Percentiles rank a stretch among this genome's conserved stretches.
phyloP scores from a whole-genome alignment of 2,329 filamentous ascomycete species.

The Pseudofabraea citricarpa region DNA sequence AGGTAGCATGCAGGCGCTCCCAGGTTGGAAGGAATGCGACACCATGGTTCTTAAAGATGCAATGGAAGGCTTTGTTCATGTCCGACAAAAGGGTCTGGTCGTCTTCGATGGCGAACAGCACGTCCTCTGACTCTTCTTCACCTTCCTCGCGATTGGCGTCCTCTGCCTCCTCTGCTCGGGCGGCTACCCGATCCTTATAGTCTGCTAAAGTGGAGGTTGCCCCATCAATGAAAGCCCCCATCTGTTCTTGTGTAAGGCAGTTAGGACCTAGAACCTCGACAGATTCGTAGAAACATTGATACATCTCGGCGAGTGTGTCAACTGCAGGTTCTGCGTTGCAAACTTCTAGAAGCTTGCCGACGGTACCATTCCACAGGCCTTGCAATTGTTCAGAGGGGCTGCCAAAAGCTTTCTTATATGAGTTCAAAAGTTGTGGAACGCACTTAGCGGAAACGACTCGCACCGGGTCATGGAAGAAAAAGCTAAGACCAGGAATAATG shows the following conservation, averaged over 20 bases:
- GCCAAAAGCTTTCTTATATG: slow-evolving; percentile 90
- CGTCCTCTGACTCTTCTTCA: slow-evolving; percentile 84
- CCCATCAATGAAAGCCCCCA: slow-evolving; percentile 82
- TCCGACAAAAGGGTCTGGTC: slow-evolving; percentile 95
- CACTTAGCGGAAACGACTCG: slow-evolving; percentile 92
- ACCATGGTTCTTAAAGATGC: slow-evolving; percentile 96
- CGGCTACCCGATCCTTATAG: slow-evolving; percentile 81
- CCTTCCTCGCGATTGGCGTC: slow-evolving; percentile 74
- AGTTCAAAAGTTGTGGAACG: slow-evolving; percentile 86
- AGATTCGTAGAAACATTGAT: slow-evolving; percentile 98
- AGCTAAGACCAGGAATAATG: slow-evolving; percentile 85
- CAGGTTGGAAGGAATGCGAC: slow-evolving; percentile 79
- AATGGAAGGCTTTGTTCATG: slow-evolving; percentile 99
- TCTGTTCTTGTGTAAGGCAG: slow-evolving; percentile 71
- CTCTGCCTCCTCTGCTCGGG: slow-evolving; percentile 77
- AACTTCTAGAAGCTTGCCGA: slow-evolving; percentile 89
- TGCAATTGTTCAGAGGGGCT: slow-evolving; percentile 71
- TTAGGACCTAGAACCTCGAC: slow-evolving; percentile 89
- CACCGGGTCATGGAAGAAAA: slow-evolving; percentile 99
- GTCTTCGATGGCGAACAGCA: slow-evolving; percentile 88
- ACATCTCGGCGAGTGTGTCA: slow-evolving; percentile 97
- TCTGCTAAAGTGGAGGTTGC: slow-evolving; percentile 85
- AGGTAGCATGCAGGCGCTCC: slow-evolving; percentile 81
- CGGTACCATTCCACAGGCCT: slow-evolving; percentile 79
- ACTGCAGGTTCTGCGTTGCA: slow-evolving; percentile 91